Base-by-base conservation (phyloP, 768 basidiomycete species). In the Suillus decipiens region DNA sequence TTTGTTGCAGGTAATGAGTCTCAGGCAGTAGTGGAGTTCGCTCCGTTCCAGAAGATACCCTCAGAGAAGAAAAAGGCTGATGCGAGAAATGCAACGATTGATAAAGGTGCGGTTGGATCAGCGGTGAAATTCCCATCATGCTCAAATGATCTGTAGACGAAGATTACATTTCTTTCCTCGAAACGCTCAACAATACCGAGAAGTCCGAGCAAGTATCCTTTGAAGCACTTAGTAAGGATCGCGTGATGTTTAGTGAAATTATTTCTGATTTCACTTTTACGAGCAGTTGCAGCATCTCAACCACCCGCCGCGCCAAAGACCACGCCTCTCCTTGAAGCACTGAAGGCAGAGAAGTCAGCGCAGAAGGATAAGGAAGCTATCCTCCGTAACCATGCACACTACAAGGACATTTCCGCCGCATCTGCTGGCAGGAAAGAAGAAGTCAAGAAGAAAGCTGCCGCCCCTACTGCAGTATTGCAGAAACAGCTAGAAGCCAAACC, bases 271-370 rank as follows among this genome's bases (percentile, higher is more conserved):
- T 19, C 10, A 11, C 5, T 19, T 28, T 24, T 28, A 3, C 17
- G 15, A 28, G 10, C 61, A 93, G 92, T 91, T 67, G 86, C 89
- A 0, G 82, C 89, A 3, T 81, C 80, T 12, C 87, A 88, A 66
- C 81, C 84, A 1, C 76, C 82, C 0, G 79, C 84, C 1, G 81
- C 78, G 50, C 91, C 92, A 2, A 95, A 89, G 66, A 89, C 91
- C 0, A 97, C 96, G 0, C 96, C 96, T 0, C 84, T 99, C 24
- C 86, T 99, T 54, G 96, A 96, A 71, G 93, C 95, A 1, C 87
- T 99, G 66, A 93, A 94, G 67, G 91, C 92, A 0, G 90, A 93
- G 74, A 78, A 78, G 61, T 72, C 82, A 7, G 84, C 85, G 0
- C 84, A 86, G 69, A 88, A 84, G 69, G 92, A 90, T 72, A 92